Evolutionary conservation across 139 green algal species (phyloP), one percentile per base, ranked within the genome.

Genomic region (Nannochloris sp.): DNA sequence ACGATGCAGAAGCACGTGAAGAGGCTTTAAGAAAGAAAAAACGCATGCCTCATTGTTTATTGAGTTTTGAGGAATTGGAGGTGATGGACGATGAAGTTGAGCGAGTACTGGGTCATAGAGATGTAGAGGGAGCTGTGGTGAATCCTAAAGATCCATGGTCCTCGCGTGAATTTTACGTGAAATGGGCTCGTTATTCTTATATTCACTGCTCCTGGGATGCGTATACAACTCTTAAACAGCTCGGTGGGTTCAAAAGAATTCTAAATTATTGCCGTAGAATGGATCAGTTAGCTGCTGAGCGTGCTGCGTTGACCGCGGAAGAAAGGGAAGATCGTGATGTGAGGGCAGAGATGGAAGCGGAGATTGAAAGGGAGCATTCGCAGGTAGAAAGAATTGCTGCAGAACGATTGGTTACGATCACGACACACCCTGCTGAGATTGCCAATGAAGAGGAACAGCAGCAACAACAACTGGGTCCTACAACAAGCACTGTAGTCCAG

Each of bases 291-390:
- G 68, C 81, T 71, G 73, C 65, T 13, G 31, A 0, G 34, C 23
- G 31, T 13, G 10, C 19, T 44, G 13, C 33, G 7, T 38, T 95
- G 38, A 85, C 73, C n/a, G 70, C 71, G 10, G 90, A 97, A 72
- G 90, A 97, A 79, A 61, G 71, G 48, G 90, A 97, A 83, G 71
- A 93, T 70, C 37, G 74, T 60, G 83, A 97, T 64, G 83, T 97
- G 70, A 76, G 89, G 74, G 60, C 72, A 46, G 59, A 84, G 68
- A 93, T 95, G 88, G 84, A 95, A 75, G 83, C 84, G 66, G 67
- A 96, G 79, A 81, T 97, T 54, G 73, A 86, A 23, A 53, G 82
- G 54, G 68, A 96, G 76, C 85, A 95, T 78, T 55, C 51, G 24
- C 81, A 85, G 74, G 71, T 83, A 4, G 84, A 91, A 69, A 74